Conservation (phyloP, 1,284 basidiomycete genomes). For the Rhodotorula sp. region DNA sequence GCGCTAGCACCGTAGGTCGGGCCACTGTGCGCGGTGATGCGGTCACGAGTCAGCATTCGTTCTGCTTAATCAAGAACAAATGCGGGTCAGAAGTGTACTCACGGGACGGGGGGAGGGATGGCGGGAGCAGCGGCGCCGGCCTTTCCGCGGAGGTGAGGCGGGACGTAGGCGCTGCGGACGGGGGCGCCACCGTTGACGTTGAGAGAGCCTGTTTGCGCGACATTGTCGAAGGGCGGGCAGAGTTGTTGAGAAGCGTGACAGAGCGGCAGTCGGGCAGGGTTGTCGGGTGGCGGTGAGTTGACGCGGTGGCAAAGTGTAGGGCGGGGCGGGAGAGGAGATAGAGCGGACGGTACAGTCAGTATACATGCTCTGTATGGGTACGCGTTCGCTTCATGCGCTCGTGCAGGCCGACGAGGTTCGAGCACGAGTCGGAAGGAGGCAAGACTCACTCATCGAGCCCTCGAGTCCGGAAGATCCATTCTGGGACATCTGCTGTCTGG, state of each 20-base stretch:
- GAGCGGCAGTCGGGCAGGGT: background rate
- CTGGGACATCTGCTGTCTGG: constrained; percentile 20
- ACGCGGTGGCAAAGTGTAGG: background rate
- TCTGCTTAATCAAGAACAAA: too few species aligned
- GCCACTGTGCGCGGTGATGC: background rate
- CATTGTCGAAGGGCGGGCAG: background rate
- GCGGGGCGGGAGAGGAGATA: background rate
- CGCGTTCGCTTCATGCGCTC: too few species aligned
- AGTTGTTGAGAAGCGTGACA: background rate
- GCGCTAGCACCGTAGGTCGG: constrained; percentile 1
- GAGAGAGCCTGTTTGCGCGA: constrained; percentile 29
- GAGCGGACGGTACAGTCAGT: background rate
- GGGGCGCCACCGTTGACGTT: constrained; percentile 27
- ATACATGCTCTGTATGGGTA: too few species aligned
- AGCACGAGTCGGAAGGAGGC: too few species aligned
- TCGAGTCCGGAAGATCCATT: constrained; percentile 34
- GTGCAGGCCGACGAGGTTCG: background rate
- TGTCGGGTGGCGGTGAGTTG: background rate
- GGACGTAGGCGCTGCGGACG: constrained; percentile 40
- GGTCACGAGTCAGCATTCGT: constrained; percentile 2
- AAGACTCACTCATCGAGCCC: constrained; percentile 27
- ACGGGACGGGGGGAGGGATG: constrained; percentile 17
- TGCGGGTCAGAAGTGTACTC: background rate
- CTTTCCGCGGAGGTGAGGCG: constrained; percentile 43
- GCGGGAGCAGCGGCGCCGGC: constrained; percentile 17